Conservation (phyloP, 768 basidiomycete species). For the Nidularia pulvinata region DNA sequence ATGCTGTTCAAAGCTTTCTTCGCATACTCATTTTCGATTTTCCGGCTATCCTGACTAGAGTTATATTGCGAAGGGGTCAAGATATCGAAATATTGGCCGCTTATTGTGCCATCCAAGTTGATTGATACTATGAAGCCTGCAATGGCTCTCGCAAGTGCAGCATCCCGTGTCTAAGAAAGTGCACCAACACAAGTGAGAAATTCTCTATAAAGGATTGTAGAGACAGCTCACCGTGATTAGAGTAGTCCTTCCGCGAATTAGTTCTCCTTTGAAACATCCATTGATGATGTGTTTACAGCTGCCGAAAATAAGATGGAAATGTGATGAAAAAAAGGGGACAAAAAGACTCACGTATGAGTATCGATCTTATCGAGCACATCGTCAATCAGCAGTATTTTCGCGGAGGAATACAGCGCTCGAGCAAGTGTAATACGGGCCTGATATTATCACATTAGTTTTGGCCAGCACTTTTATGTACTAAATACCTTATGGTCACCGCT, state of each 20-base stretch:
- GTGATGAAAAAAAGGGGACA: neutral
- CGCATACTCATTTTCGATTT: constrained; percentile 19
- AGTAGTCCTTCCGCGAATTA: constrained; percentile 79
- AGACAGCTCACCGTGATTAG: constrained; percentile 64
- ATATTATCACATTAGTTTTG: no score
- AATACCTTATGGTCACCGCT: no score
- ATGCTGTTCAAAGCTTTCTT: constrained; percentile 22
- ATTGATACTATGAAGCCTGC: constrained; percentile 60
- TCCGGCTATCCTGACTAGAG: constrained; percentile 20
- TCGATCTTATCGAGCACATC: constrained; percentile 73
- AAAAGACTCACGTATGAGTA: constrained; percentile 18
- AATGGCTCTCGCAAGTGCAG: constrained; percentile 50
- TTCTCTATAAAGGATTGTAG: no score
- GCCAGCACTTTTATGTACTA: no score
- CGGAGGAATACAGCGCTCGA: constrained; percentile 44
- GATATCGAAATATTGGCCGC: neutral
- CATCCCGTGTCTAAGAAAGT: constrained; percentile 39
- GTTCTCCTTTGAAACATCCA: constrained; percentile 77
- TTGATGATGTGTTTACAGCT: constrained; percentile 83
- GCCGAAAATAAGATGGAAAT: constrained; percentile 34
- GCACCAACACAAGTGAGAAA: neutral
- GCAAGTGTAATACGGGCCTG: constrained; percentile 51
- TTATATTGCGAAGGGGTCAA: neutral
- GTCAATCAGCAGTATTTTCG: constrained; percentile 70
- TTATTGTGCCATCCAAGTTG: constrained; percentile 44